phyloP scores from a whole-genome alignment of 192 early-diverging fungal species.

The Coemansia sp. region DNA sequence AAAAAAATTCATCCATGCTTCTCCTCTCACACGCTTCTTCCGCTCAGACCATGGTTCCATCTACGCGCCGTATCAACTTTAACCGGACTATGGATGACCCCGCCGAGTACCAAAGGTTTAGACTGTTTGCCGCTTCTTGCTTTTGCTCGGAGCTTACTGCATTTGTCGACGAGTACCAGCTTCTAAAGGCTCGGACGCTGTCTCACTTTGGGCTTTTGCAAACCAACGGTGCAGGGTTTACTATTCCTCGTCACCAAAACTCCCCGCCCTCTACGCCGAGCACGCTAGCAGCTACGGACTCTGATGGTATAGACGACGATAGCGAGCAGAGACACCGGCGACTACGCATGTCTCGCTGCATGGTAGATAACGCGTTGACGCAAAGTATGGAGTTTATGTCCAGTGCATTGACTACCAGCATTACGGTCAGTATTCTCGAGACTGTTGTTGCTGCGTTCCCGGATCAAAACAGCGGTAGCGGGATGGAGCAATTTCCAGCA shows the following conservation, averaged over 20 bases:
- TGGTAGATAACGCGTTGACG: not conserved
- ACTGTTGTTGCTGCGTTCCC: not conserved
- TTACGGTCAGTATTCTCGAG: conserved; percentile 12
- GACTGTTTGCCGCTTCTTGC: conserved; percentile 30
- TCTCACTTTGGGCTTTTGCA: not conserved
- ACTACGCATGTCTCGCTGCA: not conserved
- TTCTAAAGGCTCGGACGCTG: conserved; percentile 13
- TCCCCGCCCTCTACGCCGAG: not conserved
- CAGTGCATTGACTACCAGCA: not conserved
- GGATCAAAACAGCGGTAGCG: not conserved
- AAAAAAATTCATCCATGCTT: not conserved
- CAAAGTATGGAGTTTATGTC: not conserved
- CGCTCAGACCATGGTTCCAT: not conserved
- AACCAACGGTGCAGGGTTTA: not conserved
- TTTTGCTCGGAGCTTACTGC: conserved; percentile 39
- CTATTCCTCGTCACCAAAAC: not conserved
- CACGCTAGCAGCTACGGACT: not conserved
- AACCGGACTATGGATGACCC: conserved; percentile 23
- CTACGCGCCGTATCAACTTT: conserved; percentile 20
- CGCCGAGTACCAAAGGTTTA: conserved; percentile 20
- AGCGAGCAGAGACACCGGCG: not conserved
- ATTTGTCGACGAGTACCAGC: conserved; percentile 40
- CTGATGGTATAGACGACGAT: not conserved
- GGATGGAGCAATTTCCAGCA: conserved; percentile 12
- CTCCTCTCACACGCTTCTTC: not conserved